Base-by-base conservation (phyloP, 257 asterid species). In the Lycium barbarum region DNA sequence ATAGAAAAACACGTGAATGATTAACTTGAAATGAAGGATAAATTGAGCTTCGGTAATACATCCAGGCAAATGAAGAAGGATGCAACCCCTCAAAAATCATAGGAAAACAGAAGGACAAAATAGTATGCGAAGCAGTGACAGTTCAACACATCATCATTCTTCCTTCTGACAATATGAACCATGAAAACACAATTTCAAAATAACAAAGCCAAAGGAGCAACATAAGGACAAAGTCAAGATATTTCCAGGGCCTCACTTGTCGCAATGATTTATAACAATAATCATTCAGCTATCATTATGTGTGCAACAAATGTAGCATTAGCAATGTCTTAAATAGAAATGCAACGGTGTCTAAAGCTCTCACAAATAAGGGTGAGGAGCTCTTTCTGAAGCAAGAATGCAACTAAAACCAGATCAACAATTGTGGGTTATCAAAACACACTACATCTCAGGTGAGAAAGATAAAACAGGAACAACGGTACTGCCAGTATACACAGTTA, bases 201-300 rank as follows among this genome's bases (percentile, higher is more conserved):
- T 2, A 45, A 33, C 65, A 11, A 33, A 68, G 6, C n/a, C 81
- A 80, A 67, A 4, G 8, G 15, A 49, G 57, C 45, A 14, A 22
- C 40, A 51, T 22, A 55, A 65, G 18, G 0, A 15, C 35, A 66
- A 66, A 22, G 17, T 22, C 43, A 0, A 36, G 22, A 66, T 20
- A 18, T 22, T 51, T 53, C 12, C 14, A 2, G 9, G 20, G 35
- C 35, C 2, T 40, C 2, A 87, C 90, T 83, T 87, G 90, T 85
- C 84, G 88, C 85, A 91, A 87, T 88, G 86, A 86, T 86, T 5
- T 38, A 11, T 65, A 65, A 14, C 6, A 10, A 17, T 4, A 66
- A 66, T 35, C 73, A 66, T 38, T 66, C 12, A 2, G 73, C 47
- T 0, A 66, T 33, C 45, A 35, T 40, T 13, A 15, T 38, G 20